Percentiles rank a stretch among this genome's conserved stretches.
phyloP scores from a whole-genome alignment of 306 rosid genomes.

The Biancaea sappan region DNA sequence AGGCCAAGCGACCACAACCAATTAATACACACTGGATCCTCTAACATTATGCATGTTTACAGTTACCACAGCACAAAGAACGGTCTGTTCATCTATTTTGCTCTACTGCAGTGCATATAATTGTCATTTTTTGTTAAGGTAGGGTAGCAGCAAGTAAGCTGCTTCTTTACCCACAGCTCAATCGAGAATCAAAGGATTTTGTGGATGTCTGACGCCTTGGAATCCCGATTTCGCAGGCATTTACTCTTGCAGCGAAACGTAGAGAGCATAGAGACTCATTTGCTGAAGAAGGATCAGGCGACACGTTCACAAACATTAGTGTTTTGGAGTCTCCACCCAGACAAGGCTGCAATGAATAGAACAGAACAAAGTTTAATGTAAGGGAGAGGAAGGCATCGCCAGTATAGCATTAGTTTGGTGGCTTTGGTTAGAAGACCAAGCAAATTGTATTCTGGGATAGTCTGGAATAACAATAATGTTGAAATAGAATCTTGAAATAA shows the following conservation, averaged over 20 bases:
- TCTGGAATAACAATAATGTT: not conserved
- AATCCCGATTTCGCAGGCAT: constrained; percentile 84
- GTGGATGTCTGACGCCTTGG: constrained; percentile 73
- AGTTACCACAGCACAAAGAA: constrained; percentile 19
- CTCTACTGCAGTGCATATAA: constrained; percentile 16
- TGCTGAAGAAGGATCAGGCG: constrained; percentile 81
- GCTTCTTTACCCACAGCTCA: constrained; percentile 60
- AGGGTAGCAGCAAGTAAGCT: not conserved
- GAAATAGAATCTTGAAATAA: not conserved
- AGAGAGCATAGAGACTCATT: constrained; percentile 90
- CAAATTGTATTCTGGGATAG: too few relatives aligned
- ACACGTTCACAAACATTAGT: constrained; percentile 84
- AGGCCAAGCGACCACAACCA: constrained; percentile 40
- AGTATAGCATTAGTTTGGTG: too few relatives aligned
- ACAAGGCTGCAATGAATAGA: constrained; percentile 71
- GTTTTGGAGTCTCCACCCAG: constrained; percentile 95
- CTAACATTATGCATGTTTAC: constrained; percentile 24
- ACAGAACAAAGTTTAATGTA: not conserved
- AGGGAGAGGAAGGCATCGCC: not conserved
- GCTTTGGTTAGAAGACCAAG: too few relatives aligned
- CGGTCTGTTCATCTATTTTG: not conserved
- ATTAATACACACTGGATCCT: constrained; percentile 36
- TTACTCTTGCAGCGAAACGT: constrained; percentile 83
- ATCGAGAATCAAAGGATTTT: constrained; percentile 53
- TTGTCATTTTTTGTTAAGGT: not conserved